phyloP scores from a whole-genome alignment of 441 rosid species.

The Cnidoscolus chayamansa region DNA sequence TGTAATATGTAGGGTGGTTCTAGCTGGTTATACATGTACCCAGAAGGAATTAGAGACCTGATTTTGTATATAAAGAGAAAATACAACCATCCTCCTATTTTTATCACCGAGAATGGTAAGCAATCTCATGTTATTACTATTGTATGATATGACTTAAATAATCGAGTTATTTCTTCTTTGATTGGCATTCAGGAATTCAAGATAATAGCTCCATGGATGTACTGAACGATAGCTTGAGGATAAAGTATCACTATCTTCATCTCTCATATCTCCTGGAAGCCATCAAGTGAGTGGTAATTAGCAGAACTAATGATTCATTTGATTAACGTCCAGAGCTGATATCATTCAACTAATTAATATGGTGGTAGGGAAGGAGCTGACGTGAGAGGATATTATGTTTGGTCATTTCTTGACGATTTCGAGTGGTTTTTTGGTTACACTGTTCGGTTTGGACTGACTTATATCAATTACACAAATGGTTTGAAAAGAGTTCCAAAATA shows the following conservation, averaged over 20 bases:
- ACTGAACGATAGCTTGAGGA: conserved; percentile 26
- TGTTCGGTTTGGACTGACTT: conserved; percentile 40
- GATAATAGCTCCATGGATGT: conserved; percentile 21
- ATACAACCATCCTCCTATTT: conserved; percentile 38
- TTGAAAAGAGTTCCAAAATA: conserved; percentile 40
- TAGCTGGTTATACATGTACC: conserved; percentile 37
- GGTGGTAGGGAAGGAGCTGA: conserved; percentile 33
- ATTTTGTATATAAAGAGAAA: conserved; percentile 30
- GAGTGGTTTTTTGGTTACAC: conserved; percentile 44
- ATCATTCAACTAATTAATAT: too few species aligned
- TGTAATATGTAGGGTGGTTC: too few species aligned
- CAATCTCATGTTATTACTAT: conserved; percentile 16
- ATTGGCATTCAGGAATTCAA: too few species aligned
- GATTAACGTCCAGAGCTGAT: too few species aligned
- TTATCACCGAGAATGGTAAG: conserved; percentile 52
- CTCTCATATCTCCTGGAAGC: conserved; percentile 28
- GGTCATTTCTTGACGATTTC: conserved; percentile 45
- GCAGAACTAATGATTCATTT: too few species aligned
- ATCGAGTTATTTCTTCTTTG: too few species aligned
- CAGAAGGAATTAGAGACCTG: conserved; percentile 28
- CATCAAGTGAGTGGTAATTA: conserved; percentile 23
- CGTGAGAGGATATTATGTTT: conserved; percentile 44
- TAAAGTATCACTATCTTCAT: conserved; percentile 23
- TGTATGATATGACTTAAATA: too few species aligned
- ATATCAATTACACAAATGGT: conserved; percentile 36